Evolutionary conservation across 179 eudicot species (phyloP).

Genomic region (Drosera spatulata): DNA sequence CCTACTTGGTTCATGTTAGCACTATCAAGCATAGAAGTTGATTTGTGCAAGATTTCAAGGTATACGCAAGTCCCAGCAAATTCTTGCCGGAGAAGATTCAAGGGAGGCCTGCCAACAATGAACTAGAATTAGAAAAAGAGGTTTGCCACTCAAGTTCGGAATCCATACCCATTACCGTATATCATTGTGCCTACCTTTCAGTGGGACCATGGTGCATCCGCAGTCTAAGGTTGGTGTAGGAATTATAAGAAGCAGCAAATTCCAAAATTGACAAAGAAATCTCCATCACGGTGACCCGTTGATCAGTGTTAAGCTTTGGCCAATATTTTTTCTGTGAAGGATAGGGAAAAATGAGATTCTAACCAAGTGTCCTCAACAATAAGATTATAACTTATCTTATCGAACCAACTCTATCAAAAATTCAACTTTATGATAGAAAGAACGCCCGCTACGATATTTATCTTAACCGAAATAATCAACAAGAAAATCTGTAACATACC

Average conservation of each 20-base stretch:
- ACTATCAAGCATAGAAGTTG: slow-evolving; percentile 42
- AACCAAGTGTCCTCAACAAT: too few species aligned
- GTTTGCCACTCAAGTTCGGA: slow-evolving; percentile 3
- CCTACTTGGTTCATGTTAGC: slow-evolving; percentile 14
- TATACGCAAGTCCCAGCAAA: slow-evolving; percentile 86
- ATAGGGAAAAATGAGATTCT: background rate
- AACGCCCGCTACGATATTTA: background rate
- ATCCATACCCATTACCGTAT: background rate
- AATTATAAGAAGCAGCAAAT: slow-evolving; percentile 94
- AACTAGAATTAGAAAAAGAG: slow-evolving; percentile 3
- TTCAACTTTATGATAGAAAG: background rate
- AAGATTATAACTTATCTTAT: background rate
- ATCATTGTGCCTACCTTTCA: slow-evolving; percentile 36
- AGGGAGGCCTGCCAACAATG: slow-evolving; percentile 65
- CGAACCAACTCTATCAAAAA: background rate
- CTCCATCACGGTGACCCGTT: slow-evolving; percentile 76
- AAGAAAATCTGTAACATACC: slow-evolving; percentile 30
- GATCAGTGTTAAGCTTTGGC: slow-evolving; percentile 66
- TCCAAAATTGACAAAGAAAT: slow-evolving; percentile 57
- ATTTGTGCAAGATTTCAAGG: slow-evolving; percentile 78
- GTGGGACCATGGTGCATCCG: slow-evolving; percentile 78
- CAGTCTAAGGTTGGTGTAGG: slow-evolving; percentile 71
- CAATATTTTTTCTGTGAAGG: slow-evolving; percentile 78
- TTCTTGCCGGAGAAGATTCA: slow-evolving; percentile 94
- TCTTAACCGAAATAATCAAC: background rate